A percentile compares a stretch with the other conserved stretches of the same genome.
Conservation (phyloP, 1,139 yeast species). For the Magnusiomyces ingens region DNA sequence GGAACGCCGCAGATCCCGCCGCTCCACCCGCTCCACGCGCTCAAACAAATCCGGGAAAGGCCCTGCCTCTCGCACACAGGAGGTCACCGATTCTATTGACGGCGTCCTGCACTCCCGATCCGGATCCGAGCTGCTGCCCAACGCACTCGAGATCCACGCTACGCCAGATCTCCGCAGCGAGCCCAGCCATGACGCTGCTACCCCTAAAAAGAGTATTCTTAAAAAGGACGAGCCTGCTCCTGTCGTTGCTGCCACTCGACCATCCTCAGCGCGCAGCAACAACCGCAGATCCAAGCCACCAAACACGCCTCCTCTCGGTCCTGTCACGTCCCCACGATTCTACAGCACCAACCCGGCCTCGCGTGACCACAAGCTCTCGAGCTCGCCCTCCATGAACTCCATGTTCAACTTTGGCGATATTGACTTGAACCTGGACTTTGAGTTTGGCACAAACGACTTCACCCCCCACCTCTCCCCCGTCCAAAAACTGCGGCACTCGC, state of each 20-base stretch:
- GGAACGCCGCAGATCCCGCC: constrained; percentile 31
- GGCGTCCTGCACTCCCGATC: constrained; percentile 15
- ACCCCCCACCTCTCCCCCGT: too few species aligned
- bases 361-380: not conserved
- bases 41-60: constrained; percentile 14
- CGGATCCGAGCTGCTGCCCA: constrained; percentile 17
- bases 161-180: constrained; percentile 8
- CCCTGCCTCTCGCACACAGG: not conserved
- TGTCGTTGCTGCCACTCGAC: too few species aligned
- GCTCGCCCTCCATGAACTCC: constrained; percentile 4
- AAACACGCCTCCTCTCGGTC: not conserved
- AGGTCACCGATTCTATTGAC: constrained; percentile 7
- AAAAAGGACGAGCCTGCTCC: not conserved
- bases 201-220: constrained; percentile 1
- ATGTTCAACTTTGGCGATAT: constrained; percentile 3
- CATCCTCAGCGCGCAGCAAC: not conserved
- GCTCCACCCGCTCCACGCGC: constrained; percentile 19
- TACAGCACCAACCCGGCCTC: not conserved
- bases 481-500: too few species aligned
- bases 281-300: not conserved
- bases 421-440: constrained; percentile 4
- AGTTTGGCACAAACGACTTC: not conserved
- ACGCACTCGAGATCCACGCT: constrained; percentile 30
- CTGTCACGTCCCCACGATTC: not conserved
- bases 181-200: constrained; percentile 8